phyloP scores from a whole-genome alignment of 345 rosid genomes.

The Triadica sebifera region DNA sequence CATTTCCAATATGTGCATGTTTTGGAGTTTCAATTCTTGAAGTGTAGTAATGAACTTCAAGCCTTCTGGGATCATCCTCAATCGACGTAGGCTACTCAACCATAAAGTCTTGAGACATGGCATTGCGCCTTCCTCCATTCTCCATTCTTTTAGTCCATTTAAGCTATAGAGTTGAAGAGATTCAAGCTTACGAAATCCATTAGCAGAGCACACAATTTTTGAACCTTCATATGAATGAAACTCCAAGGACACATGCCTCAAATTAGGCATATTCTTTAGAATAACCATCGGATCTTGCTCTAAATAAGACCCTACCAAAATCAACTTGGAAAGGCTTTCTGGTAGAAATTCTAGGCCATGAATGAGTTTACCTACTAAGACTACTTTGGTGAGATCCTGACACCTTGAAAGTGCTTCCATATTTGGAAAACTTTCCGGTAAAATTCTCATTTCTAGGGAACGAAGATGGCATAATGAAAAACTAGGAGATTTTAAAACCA shows the following conservation, averaged over 20 bases:
- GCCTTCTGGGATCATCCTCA: conserved; percentile 4
- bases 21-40: not conserved
- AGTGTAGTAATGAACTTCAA: not conserved
- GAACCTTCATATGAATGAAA: not conserved
- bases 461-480: not conserved
- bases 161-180: not conserved
- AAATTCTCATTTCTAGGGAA: not conserved
- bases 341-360: not conserved
- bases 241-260: not conserved
- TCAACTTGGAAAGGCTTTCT: conserved; percentile 8
- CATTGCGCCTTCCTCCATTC: conserved; percentile 17
- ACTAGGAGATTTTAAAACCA: not conserved
- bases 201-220: conserved; percentile 13
- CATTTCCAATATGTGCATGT: not conserved
- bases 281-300: not conserved
- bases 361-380: not conserved
- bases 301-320: not conserved
- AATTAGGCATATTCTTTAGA: not conserved
- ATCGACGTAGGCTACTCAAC: not conserved
- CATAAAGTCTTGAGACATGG: not conserved
- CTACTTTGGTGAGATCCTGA: not conserved
- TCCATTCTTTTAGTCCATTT: not conserved
- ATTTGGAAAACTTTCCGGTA: not conserved
- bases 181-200: conserved; percentile 18
- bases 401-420: not conserved